Percentiles rank a stretch among this genome's conserved stretches.
Evolutionary conservation across 2,329 filamentous ascomycete species (phyloP).

Genomic region (Aspergillus sp.): DNA sequence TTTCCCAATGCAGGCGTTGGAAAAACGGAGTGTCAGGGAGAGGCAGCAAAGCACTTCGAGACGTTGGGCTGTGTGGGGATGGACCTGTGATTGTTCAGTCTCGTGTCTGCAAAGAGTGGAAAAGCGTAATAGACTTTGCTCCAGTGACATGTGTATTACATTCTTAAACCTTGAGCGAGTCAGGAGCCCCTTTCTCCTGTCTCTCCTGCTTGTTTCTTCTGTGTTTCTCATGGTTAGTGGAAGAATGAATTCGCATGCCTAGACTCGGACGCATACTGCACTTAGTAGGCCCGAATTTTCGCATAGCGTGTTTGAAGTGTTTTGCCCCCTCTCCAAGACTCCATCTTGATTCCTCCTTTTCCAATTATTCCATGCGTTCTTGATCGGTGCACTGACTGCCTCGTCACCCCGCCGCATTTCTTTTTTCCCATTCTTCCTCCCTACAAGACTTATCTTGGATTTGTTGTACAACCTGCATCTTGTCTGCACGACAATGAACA

Average conservation of each 20-base stretch:
- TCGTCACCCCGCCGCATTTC: slow-evolving; percentile 4
- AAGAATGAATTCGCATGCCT: not conserved
- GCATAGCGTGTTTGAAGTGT: slow-evolving; percentile 4
- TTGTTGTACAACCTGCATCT: slow-evolving; percentile 10
- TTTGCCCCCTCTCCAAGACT: not conserved
- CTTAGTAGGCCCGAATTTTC: not conserved
- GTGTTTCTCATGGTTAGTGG: not conserved
- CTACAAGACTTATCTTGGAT: slow-evolving; percentile 9
- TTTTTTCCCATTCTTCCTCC: slow-evolving; percentile 15
- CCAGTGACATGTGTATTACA: slow-evolving; percentile 5
- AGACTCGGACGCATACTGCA: not conserved
- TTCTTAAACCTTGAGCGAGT: not conserved
- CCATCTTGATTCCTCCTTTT: slow-evolving; percentile 3
- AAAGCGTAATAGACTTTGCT: no score
- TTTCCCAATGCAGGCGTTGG: not conserved
- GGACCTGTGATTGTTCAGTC: no score
- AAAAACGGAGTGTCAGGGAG: no score
- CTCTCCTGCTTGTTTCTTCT: no score
- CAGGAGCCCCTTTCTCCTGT: not conserved
- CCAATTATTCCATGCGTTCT: not conserved
- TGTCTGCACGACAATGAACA: slow-evolving; percentile 15
- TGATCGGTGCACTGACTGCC: slow-evolving; percentile 1
- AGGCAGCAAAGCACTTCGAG: no score
- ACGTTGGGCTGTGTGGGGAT: no score
- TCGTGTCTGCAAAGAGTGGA: no score